phyloP scores from a whole-genome alignment of 768 basidiomycete genomes.

The Collybia mongolica region DNA sequence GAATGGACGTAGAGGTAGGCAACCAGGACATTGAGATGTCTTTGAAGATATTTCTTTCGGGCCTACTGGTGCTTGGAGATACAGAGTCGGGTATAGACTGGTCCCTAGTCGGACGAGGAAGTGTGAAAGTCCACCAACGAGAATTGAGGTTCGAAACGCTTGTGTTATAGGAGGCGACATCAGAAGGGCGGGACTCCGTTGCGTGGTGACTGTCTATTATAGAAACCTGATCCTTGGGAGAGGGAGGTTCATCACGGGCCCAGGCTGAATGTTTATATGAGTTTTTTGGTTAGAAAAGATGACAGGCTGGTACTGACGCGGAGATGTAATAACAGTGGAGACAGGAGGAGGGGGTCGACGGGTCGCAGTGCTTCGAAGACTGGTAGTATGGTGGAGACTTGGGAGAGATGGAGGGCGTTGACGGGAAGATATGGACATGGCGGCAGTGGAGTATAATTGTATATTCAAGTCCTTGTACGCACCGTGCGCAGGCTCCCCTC shows the following conservation, averaged over 20 bases:
- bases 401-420: constrained; percentile 30
- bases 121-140: constrained; percentile 77
- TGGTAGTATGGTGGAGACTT: constrained; percentile 30
- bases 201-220: constrained; percentile 25
- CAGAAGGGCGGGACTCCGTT: constrained; percentile 45
- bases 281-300: constrained; percentile 4
- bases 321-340: constrained; percentile 61
- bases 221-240: constrained; percentile 49
- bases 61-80: constrained; percentile 19
- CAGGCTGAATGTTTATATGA: constrained; percentile 51
- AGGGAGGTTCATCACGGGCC: constrained; percentile 83
- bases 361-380: constrained; percentile 24
- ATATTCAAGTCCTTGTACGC: no score
- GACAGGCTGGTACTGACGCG: constrained; percentile 46
- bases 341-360: constrained; percentile 42
- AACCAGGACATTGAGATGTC: constrained; percentile 56
- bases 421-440: constrained; percentile 32
- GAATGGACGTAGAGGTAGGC: constrained; percentile 34
- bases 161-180: constrained; percentile 53
- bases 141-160: constrained; percentile 41
- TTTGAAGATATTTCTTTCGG: constrained; percentile 35
- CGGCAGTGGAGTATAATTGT: neutral
- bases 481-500: no score
- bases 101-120: constrained; percentile 41
- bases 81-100: constrained; percentile 19